Evolutionary conservation across 148 eudicot species (phyloP), one percentile per base, ranked within the genome.

Genomic region (Rhododendron molle): DNA sequence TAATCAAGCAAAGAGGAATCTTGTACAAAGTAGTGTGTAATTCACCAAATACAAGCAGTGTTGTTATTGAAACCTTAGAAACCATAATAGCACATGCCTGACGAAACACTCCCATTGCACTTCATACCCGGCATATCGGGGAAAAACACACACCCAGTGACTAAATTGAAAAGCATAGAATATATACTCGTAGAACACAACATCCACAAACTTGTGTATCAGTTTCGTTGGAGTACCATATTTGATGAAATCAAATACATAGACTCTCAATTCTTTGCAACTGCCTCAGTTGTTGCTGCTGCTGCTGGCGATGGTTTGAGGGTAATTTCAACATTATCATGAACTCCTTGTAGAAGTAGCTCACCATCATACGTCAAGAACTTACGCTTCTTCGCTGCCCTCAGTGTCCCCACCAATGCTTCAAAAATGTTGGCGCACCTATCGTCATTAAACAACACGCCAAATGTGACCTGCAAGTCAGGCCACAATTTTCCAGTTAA

Each of bases 381-480:
- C 49, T 97, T 95, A 32, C 98, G 93, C 86, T 90, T 97, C 92
- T 97, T 97, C 21, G 98, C 99, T 1, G 99, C 99, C 89, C 99
- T 92, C 80, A 97, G 81, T 7, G 99, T 97, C 71, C 99, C 99
- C 26, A 97, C 99, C 69, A 97, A 89, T 49, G 99, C 99, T 88
- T 97, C 99, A 82, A 97, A 97, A 88, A 97, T 95, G 91, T 95
- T 95, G 79, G 99, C 98, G 76, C 99, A 97, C 50, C 91, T 92
- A 79, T 97, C 99, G 84, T 97, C 99, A 20, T 95, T 87, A 83
- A 97, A 97, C 21, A 95, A 90, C 88, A 93, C 99, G 16, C 98
- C 99, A 84, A 97, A 97, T 56, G 98, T 97, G 80, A 94, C 98
- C 99, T 95, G 76, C 91, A 88, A 81, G n/a, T 56, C 52, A 44